phyloP scores from a whole-genome alignment of 2,329 filamentous ascomycete genomes.

The Cytospora leucostoma region DNA sequence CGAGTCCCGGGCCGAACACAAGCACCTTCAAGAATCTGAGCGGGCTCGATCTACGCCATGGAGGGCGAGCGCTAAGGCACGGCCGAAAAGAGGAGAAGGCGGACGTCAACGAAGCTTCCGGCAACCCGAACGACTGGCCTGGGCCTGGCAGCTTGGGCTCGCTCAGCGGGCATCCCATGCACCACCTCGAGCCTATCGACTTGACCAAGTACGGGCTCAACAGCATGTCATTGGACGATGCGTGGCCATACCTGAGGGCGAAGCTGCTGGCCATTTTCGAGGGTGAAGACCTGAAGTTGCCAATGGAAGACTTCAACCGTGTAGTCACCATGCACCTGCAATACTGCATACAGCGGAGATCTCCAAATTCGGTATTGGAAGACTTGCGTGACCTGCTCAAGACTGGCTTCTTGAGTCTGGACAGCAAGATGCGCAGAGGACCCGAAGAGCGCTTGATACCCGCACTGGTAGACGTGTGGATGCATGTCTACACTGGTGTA shows the following conservation, averaged over 20 bases:
- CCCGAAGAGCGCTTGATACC: slow-evolving; percentile 88
- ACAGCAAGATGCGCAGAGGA: slow-evolving; percentile 76
- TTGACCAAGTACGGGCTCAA: slow-evolving; percentile 63
- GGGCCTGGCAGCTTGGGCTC: slow-evolving; percentile 55
- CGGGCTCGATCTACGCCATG: slow-evolving; percentile 76
- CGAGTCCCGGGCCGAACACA: slow-evolving; percentile 67
- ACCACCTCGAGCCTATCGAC: slow-evolving; percentile 57
- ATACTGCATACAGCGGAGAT: slow-evolving; percentile 72
- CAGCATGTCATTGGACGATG: slow-evolving; percentile 74
- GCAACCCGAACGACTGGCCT: slow-evolving; percentile 51
- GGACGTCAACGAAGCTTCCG: slow-evolving; percentile 53
- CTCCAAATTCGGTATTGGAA: slow-evolving; percentile 71
- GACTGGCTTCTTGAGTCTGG: slow-evolving; percentile 84
- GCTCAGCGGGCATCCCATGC: slow-evolving; percentile 46
- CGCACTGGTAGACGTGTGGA: slow-evolving; percentile 89
- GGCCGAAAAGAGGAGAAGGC: slow-evolving; percentile 76
- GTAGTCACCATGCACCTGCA: slow-evolving; percentile 78
- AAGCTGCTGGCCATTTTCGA: slow-evolving; percentile 78
- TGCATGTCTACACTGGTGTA: slow-evolving; percentile 86
- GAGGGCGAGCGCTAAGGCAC: slow-evolving; percentile 73
- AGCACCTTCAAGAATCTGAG: slow-evolving; percentile 81
- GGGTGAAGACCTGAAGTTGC: slow-evolving; percentile 76
- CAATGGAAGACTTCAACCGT: slow-evolving; percentile 80
- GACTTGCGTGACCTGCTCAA: slow-evolving; percentile 73
- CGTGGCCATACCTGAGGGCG: slow-evolving; percentile 78